Percentiles rank a stretch among this genome's conserved stretches.
phyloP scores from a whole-genome alignment of 2,329 filamentous ascomycete genomes.

The Exophiala spinifera region DNA sequence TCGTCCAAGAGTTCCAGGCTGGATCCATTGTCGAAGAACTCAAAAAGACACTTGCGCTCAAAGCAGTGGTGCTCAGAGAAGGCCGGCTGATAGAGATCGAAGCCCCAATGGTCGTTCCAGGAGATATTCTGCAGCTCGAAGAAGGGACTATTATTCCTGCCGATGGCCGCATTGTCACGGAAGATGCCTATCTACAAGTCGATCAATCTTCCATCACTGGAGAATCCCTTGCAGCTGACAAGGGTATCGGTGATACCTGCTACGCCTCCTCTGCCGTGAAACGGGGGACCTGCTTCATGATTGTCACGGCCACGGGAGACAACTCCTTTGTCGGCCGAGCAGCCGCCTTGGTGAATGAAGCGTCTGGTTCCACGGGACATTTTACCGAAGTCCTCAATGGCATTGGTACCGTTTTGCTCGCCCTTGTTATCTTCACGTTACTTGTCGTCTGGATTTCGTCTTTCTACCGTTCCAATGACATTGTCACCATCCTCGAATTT shows the following conservation, averaged over 20 bases:
- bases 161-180: slow-evolving; percentile 80
- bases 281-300: slow-evolving; percentile 80
- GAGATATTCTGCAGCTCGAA: slow-evolving; percentile 85
- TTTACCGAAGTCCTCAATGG: slow-evolving; percentile 89
- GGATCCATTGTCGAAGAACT: slow-evolving; percentile 87
- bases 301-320: slow-evolving; percentile 82
- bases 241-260: slow-evolving; percentile 75
- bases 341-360: slow-evolving; percentile 78
- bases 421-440: slow-evolving; percentile 76
- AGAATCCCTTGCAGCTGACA: slow-evolving; percentile 87
- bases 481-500: slow-evolving; percentile 76
- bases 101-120: slow-evolving; percentile 79
- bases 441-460: slow-evolving; percentile 80
- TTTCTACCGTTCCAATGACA: slow-evolving; percentile 82
- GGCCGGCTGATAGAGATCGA: slow-evolving; percentile 74
- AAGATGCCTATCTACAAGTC: slow-evolving; percentile 80
- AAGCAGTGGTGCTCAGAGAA: slow-evolving; percentile 82
- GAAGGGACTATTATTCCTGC: slow-evolving; percentile 90
- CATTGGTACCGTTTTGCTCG: slow-evolving; percentile 75
- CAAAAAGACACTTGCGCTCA: slow-evolving; percentile 85
- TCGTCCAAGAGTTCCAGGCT: slow-evolving; percentile 85
- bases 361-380: slow-evolving; percentile 71
- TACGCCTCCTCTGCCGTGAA: slow-evolving; percentile 87
- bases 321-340: slow-evolving; percentile 87
- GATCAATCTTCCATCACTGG: slow-evolving; percentile 91